Evolutionary conservation across 805 yeast species (phyloP), one percentile per base, ranked within the genome.

Genomic region (Ogataea pignaliae): DNA sequence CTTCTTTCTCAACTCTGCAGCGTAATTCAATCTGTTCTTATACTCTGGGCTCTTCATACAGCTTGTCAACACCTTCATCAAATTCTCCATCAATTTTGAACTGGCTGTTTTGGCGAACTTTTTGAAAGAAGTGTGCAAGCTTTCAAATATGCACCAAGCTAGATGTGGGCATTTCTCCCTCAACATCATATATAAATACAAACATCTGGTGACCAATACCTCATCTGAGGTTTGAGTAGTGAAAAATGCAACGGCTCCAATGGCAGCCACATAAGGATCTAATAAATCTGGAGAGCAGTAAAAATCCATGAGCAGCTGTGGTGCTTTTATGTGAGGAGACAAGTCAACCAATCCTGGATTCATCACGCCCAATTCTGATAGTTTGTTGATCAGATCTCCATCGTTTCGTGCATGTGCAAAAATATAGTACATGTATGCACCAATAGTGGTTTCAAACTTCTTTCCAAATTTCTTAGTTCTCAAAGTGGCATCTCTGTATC

Each of bases 401-500:
- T 68, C 68, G 3, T 68, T 61, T 18, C 64, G 59, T 17, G 66
- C 51, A 9, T 72, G 46, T 1, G 73, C 52, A 44, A 54, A 73
- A 2, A 60, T 37, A 37, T 58, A 55, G 17, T 56, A 55, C 12
- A 57, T 29, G 64, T 60, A 58, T 59, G 61, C 46, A 64, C 63
- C 56, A 57, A 55, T 46, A 56, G 65, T 43, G 10, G 38, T 33
- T 33, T 57, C 55, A 6, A 50, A 37, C 8, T 47, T 48, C 13
- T 13, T 33, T n/a, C 45, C 43, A 4, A 39, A 44, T 12, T 14
- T 33, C 33, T 40, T 40, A 3, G 50, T 40, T 16, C 40, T 28
- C 37, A 36, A 44, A 9, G 48, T 6, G 11, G 45, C 68, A 37
- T 71, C 73, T 29, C 52, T 54, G 45, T 67, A 71, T 48, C 81